Base-by-base conservation (phyloP, 306 rosid genomes). In the Begonia masoniana region DNA sequence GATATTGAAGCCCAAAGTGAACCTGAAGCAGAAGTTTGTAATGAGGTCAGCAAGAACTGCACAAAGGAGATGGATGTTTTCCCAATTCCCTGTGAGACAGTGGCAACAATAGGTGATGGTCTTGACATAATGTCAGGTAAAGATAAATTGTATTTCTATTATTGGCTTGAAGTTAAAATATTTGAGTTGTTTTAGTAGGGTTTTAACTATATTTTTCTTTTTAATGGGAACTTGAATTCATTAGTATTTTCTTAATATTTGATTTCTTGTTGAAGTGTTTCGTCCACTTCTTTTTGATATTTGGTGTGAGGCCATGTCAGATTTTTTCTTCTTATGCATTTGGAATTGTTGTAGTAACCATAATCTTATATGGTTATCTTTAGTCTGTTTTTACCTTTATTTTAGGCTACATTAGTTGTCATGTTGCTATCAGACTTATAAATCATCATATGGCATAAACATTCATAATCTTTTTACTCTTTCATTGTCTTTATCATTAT, bases 61-160 rank as follows among this genome's bases (percentile, higher is more conserved):
- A 43, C 63, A 48, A 59, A 74, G 47, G 87, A 59, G 47, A 58
- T 55, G 66, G 64, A 63, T 53, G 26, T 39, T 11, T 49, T 50
- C 67, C 61, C 74, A 13, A 45, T 55, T 62, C 66, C 62, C 13
- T 56, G 23, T 57, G 76, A 73, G 57, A 57, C 76, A 64, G 43
- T 63, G 14, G 74, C 55, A 64, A 74, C 59, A 74, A 63, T 15
- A 41, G 71, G 72, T 50, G 72, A 54, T 63, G 62, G 16, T 55
- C 51, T 56, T 45, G 71, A 60, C 55, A 59, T 50, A 26, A 39
- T 54, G 46, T 45, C 66, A 62, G 66, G 66, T 62, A 52, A 10
- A 7, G 47, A 4, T 43, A 42, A 50, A 11, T 15, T 66, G 17
- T 58, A 54, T 21, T 45, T 54, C 55, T 19, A 54, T 36, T 66